Base-by-base conservation (phyloP, 176 grass and related monocot genomes). In the Phoenix dactylifera region DNA sequence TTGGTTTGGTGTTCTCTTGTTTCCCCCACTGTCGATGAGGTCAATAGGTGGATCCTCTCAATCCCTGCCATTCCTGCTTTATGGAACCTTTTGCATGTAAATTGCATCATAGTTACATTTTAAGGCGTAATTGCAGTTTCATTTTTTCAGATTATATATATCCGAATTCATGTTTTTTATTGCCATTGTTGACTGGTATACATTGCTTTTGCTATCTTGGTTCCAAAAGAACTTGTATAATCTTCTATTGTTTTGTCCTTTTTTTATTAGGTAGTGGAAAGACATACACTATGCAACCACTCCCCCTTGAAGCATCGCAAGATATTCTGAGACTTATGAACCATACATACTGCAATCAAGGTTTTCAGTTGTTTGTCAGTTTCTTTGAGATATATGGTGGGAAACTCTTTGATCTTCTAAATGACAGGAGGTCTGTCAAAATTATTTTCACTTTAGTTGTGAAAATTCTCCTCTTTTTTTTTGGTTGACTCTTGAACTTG, bases 351-450 rank as follows among this genome's bases (percentile, higher is more conserved):
- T 79, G 85, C 44, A 98, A 93, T 72, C 94, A 93, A 79, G 94
- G 94, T 4, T 93, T 89, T 70, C 85, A 93, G 55, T 83, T 98
- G 63, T 93, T 79, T 55, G 68, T 98, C 72, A 98, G 94, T 68
- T 98, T 98, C 82, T 98, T 98, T 81, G 94, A 98, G 69, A 98
- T 98, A 64, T 98, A 98, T 73, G 88, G 94, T 60, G 94, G 94
- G 24, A 98, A 98, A 74, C 74, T 98, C 49, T 98, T 93, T 61
- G 88, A 98, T 72, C 85, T 98, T 62, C 79, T 98, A 22, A 98
- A 98, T 76, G 94, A 98, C 25, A 79, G 94, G 60, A 98, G 78
- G 94, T 98, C 51, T 68, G 69, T 71, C 57, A 16, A 4, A 51
- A 28, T 51, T 62, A 28, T 19, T 62, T 52, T 77, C n/a, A 10